phyloP scores from a whole-genome alignment of 164 flowering plant genomes.

The Magnolia sinica region DNA sequence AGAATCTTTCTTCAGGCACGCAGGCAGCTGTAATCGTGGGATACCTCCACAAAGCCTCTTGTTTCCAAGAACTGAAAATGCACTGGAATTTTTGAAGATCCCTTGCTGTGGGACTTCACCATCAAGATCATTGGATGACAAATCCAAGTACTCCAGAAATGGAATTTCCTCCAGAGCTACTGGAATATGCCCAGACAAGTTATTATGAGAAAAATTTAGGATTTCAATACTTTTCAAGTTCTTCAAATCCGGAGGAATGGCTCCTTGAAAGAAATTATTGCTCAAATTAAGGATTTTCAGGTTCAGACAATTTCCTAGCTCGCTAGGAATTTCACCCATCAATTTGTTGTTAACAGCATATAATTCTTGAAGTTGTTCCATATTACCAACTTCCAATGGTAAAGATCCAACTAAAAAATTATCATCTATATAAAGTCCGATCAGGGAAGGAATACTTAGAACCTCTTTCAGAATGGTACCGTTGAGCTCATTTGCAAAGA shows the following conservation, averaged over 20 bases:
- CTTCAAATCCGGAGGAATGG: background rate
- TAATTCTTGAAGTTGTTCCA: constrained; percentile 3
- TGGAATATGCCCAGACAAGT: constrained; percentile 28
- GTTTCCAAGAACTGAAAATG: constrained; percentile 28
- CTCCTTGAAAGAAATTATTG: background rate
- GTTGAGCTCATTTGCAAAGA: constrained; percentile 20
- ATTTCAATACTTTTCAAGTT: background rate
- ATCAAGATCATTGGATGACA: constrained; percentile 28
- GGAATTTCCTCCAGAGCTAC: constrained; percentile 11
- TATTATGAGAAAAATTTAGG: constrained; percentile 23
- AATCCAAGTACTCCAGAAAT: constrained; percentile 13
- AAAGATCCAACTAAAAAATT: constrained; percentile 25
- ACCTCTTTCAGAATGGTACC: constrained; percentile 25
- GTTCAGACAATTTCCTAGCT: constrained; percentile 7
- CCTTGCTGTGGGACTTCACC: constrained; percentile 28
- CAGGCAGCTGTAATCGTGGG: constrained; percentile 19
- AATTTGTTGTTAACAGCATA: constrained; percentile 23
- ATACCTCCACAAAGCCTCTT: constrained; percentile 35
- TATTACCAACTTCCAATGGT: constrained; percentile 22
- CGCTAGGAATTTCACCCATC: constrained; percentile 25
- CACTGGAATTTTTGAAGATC: constrained; percentile 28
- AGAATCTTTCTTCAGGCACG: constrained; percentile 8
- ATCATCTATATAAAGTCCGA: constrained; percentile 7
- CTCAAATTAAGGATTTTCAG: background rate
- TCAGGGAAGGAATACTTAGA: constrained; percentile 7